These are phyloP conservation scores for Cucurbitaria berberidis DNA, from an alignment of 2,329 filamentous ascomycete species.

Conservation along the genomic window DNA sequence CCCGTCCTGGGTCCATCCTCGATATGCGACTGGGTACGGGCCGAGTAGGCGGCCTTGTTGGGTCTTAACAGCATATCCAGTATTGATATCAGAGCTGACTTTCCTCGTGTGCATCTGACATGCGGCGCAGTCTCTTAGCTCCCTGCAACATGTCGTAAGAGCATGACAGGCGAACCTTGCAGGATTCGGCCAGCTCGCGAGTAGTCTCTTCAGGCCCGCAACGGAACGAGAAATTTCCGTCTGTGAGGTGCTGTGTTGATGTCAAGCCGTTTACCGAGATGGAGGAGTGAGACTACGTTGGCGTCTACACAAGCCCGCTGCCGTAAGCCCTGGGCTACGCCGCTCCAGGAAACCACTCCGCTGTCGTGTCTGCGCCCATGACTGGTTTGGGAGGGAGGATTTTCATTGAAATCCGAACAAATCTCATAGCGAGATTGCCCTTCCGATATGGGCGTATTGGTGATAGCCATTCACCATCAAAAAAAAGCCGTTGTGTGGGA, in stretches of 20 bases:
- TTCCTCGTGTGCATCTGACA: constrained; percentile 10
- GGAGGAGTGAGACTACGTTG: constrained; percentile 17
- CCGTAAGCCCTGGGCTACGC: constrained; percentile 24
- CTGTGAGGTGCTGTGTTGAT: constrained; percentile 21
- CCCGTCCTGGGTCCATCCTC: constrained; percentile 31
- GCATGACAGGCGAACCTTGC: constrained; percentile 22
- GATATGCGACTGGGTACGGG: constrained; percentile 48
- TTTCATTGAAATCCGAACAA: constrained; percentile 25
- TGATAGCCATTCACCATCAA: constrained; percentile 19
- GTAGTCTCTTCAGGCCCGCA: constrained; percentile 18
- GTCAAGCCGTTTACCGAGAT: constrained; percentile 23
- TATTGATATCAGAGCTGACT: constrained; percentile 11
- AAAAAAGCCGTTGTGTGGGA: constrained; percentile 32
- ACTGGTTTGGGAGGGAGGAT: constrained; percentile 23
- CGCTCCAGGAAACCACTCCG: constrained; percentile 24
- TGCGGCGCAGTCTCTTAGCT: constrained; percentile 8
- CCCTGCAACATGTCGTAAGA: constrained; percentile 23
- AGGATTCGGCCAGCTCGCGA: constrained; percentile 16
- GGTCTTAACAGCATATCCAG: constrained; percentile 11
- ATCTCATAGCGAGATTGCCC: constrained; percentile 26
- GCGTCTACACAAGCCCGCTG: constrained; percentile 17
- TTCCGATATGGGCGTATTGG: constrained; percentile 10
- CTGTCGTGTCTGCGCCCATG: constrained; percentile 21
- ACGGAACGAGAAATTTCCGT: constrained; percentile 43
- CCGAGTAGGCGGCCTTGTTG: constrained; percentile 38